Conservation (phyloP, 2,329 filamentous ascomycete genomes). For the Xylaria hypoxylon region DNA sequence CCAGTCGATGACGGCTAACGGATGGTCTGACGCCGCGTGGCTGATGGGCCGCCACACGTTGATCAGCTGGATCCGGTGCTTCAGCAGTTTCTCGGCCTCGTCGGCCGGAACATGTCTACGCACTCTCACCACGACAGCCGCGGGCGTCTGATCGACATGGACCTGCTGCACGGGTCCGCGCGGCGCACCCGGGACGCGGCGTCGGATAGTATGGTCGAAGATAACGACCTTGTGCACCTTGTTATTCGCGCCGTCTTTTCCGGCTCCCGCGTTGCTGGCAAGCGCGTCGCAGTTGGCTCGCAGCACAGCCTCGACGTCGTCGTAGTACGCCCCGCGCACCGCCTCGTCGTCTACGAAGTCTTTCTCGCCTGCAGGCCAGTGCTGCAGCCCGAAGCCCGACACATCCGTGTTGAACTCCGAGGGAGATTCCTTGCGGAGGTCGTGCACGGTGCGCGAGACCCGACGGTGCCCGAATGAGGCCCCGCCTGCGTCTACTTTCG, state of each 20-base stretch:
- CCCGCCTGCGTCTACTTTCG: conserved; percentile 71
- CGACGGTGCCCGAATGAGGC: conserved; percentile 63
- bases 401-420: conserved; percentile 66
- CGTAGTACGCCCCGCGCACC: conserved; percentile 69
- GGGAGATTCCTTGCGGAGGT: conserved; percentile 64
- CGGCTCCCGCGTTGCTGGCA: conserved; percentile 44
- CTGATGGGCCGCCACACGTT: conserved; percentile 78
- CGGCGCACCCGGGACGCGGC: conserved; percentile 63
- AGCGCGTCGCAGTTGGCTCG: conserved; percentile 58
- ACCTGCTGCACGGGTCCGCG: conserved; percentile 76
- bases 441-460: conserved; percentile 61
- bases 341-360: conserved; percentile 66
- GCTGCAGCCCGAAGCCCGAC: conserved; percentile 68
- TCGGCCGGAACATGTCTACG: conserved; percentile 69
- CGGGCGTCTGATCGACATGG: conserved; percentile 77
- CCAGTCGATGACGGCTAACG: conserved; percentile 73
- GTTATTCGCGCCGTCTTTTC: conserved; percentile 24
- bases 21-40: conserved; percentile 68
- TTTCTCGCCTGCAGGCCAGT: conserved; percentile 64
- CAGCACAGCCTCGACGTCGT: conserved; percentile 69
- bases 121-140: conserved; percentile 70
- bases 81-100: conserved; percentile 65
- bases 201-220: conserved; percentile 78
- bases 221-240: conserved; percentile 62
- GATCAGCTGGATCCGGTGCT: conserved; percentile 71